A percentile compares a stretch with the other conserved stretches of the same genome.
Evolutionary conservation across 139 green algal genomes (phyloP).

Genomic region (Chlamydomonas incerta): DNA sequence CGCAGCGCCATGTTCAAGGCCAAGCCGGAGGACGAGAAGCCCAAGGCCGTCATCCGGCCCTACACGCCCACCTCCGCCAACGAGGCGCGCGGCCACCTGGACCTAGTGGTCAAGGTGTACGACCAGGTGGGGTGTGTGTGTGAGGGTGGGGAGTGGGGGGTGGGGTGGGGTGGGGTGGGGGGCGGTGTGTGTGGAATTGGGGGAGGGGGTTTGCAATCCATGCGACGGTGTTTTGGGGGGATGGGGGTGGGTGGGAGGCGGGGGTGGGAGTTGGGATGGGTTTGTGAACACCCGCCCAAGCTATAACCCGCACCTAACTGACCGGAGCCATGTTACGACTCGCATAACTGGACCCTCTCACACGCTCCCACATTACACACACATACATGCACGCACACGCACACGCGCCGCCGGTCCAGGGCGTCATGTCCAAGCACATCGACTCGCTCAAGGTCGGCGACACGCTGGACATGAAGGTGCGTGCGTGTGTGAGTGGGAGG

Average conservation of each 20-base stretch:
- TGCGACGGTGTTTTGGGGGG: no score
- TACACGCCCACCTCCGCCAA: constrained; percentile 56
- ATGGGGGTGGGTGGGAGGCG: no score
- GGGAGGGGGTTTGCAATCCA: no score
- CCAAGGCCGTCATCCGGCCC: constrained; percentile 58
- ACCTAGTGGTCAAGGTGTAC: constrained; percentile 64
- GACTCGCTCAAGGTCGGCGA: constrained; percentile 75
- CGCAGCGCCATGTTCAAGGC: constrained; percentile 43
- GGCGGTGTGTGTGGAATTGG: background rate
- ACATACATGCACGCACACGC: no score
- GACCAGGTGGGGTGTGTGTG: constrained; percentile 13
- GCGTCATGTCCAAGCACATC: constrained; percentile 80
- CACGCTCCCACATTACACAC: no score
- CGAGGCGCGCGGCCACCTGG: constrained; percentile 54
- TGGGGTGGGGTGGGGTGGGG: background rate
- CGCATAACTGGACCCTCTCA: no score
- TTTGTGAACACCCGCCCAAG: no score
- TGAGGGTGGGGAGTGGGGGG: background rate
- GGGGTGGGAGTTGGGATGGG: no score
- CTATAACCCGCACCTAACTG: no score
- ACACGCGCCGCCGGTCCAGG: no score
- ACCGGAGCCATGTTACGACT: no score
- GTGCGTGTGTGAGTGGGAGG: no score
- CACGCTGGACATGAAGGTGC: constrained; percentile 65
- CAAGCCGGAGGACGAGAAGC: constrained; percentile 51